These are phyloP conservation scores for Blastocystis sp. DNA, from an alignment of 352 stramenopile species.

Conservation along the genomic window DNA sequence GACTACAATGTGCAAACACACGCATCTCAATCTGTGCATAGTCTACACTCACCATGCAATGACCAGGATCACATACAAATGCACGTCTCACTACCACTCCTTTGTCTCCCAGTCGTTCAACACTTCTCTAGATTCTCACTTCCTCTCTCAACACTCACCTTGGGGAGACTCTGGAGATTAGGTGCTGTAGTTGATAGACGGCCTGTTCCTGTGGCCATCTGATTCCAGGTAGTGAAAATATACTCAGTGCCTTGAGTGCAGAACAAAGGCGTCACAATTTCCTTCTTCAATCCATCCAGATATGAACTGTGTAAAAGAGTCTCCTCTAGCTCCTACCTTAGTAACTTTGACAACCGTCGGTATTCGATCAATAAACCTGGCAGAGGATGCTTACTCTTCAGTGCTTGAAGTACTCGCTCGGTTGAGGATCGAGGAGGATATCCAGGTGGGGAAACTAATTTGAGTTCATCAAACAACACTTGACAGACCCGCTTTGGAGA, in stretches of 20 bases:
- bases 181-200: slow-evolving; percentile 47
- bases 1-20: slow-evolving; percentile 30
- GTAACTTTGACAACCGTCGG: slow-evolving; percentile 30
- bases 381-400: slow-evolving; percentile 35
- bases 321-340: neutral
- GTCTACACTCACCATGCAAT: slow-evolving; percentile 40
- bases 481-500: slow-evolving; percentile 28
- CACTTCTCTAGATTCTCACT: neutral
- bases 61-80: neutral
- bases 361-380: slow-evolving; percentile 35
- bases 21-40: slow-evolving; percentile 64
- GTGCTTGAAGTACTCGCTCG: slow-evolving; percentile 19
- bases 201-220: slow-evolving; percentile 59
- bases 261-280: neutral
- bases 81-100: slow-evolving; percentile 6
- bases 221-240: slow-evolving; percentile 38
- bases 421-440: neutral
- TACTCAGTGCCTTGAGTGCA: neutral
- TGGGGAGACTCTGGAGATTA: slow-evolving; percentile 63
- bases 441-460: neutral
- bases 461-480: slow-evolving; percentile 58
- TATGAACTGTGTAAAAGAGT: neutral
- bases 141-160: neutral
- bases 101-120: slow-evolving; percentile 15
- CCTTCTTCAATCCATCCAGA: slow-evolving; percentile 33